These are phyloP conservation scores for Zopfochytrium polystomum DNA, from an alignment of 371 early-diverging fungal species.

Conservation along the genomic window DNA sequence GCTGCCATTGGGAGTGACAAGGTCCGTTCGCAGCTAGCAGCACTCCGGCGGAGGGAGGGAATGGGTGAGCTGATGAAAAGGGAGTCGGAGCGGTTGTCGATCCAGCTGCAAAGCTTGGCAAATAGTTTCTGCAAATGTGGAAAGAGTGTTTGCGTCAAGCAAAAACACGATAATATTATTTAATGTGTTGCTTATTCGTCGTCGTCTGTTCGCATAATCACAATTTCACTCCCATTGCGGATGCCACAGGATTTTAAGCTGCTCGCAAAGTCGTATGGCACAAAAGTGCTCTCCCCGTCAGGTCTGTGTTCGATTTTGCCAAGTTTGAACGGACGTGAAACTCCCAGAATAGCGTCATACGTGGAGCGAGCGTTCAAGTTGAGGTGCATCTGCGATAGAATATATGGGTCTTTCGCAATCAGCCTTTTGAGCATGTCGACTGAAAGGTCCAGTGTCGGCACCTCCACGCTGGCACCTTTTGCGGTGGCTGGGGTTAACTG, in stretches of 20 bases:
- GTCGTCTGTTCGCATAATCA: too few relatives aligned
- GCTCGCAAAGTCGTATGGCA: conserved; percentile 27
- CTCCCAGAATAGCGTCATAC: conserved; percentile 20
- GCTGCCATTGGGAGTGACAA: not conserved
- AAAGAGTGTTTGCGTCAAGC: not conserved
- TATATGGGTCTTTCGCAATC: conserved; percentile 32
- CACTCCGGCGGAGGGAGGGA: not conserved
- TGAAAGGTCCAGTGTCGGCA: conserved; percentile 36
- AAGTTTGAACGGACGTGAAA: conserved; percentile 17
- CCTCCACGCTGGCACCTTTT: conserved; percentile 15
- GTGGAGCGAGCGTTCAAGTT: not conserved
- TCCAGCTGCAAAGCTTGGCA: not conserved
- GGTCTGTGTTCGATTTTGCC: conserved; percentile 15
- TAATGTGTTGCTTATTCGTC: too few relatives aligned
- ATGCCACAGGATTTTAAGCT: conserved; percentile 36
- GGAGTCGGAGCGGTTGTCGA: not conserved
- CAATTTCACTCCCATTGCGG: conserved; percentile 15
- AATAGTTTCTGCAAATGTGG: not conserved
- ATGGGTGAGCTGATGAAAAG: not conserved
- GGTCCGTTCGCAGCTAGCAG: not conserved
- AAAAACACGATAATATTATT: too few relatives aligned
- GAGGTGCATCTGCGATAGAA: conserved; percentile 22
- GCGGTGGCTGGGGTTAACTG: not conserved
- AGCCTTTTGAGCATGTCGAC: conserved; percentile 41
- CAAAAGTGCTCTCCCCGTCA: conserved; percentile 21